Conservation (phyloP, 2,329 filamentous ascomycete genomes). For the Pseudogymnoascus sp. region DNA sequence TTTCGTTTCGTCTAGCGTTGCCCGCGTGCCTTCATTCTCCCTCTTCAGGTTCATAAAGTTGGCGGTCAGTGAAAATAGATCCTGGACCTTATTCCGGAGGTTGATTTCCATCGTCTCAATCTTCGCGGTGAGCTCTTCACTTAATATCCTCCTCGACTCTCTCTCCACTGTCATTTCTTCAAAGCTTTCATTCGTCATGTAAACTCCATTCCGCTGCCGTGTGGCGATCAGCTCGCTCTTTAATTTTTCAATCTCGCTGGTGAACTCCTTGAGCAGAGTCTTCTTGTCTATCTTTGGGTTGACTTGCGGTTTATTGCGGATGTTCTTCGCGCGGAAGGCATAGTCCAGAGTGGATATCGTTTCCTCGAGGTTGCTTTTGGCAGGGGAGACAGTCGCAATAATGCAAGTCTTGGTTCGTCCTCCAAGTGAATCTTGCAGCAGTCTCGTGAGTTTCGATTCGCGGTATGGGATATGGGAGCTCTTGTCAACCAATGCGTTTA, state of each 20-base stretch:
- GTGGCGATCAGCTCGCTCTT: constrained; percentile 92
- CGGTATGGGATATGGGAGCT: constrained; percentile 81
- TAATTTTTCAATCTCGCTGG: constrained; percentile 84
- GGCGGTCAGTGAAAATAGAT: constrained; percentile 77
- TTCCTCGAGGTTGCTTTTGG: constrained; percentile 91
- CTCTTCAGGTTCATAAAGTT: constrained; percentile 84
- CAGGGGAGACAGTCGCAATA: constrained; percentile 91
- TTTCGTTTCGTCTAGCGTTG: constrained; percentile 70
- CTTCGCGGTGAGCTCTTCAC: constrained; percentile 85
- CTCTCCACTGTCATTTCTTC: constrained; percentile 88
- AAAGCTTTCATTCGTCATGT: constrained; percentile 79
- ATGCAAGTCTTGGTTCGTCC: constrained; percentile 97
- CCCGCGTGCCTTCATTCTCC: constrained; percentile 72
- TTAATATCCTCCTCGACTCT: constrained; percentile 83
- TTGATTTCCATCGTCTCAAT: constrained; percentile 89
- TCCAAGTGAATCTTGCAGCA: constrained; percentile 93
- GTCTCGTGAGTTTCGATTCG: constrained; percentile 90
- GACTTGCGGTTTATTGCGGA: constrained; percentile 92
- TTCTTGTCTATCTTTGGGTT: constrained; percentile 92
- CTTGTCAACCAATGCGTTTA: constrained; percentile 91
- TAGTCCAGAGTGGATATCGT: constrained; percentile 98
- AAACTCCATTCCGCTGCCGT: constrained; percentile 88
- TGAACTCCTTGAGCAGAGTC: constrained; percentile 83
- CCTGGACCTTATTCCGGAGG: constrained; percentile 86
- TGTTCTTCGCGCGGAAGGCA: constrained; percentile 96